Evolutionary conservation across 352 stramenopile species (phyloP).

Genomic region (Globisporangium spinosum): DNA sequence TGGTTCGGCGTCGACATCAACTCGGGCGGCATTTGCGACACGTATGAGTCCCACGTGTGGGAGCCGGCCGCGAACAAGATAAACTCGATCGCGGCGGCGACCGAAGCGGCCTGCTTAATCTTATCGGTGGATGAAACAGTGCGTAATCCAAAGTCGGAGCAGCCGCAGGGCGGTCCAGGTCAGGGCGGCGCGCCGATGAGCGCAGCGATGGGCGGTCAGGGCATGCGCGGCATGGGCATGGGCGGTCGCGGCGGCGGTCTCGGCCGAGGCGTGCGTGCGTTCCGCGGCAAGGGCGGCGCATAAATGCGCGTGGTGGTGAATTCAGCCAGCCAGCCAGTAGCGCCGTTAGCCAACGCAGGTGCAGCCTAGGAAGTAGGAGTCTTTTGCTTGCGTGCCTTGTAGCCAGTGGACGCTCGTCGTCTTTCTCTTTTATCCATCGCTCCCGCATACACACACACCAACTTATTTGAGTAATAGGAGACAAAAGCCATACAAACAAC

Average conservation of each 20-base stretch:
- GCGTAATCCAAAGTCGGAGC: conserved; percentile 96
- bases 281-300: conserved; percentile 76
- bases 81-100: conserved; percentile 95
- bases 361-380: background rate
- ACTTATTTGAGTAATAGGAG: conserved; percentile 15
- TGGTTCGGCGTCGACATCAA: conserved; percentile 99
- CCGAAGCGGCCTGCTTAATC: conserved; percentile 97
- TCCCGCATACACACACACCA: conserved; percentile 1
- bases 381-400: background rate
- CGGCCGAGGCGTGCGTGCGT: conserved; percentile 73
- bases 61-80: conserved; percentile 99
- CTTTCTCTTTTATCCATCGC: background rate
- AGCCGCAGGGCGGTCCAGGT: conserved; percentile 71
- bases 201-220: conserved; percentile 88
- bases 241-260: conserved; percentile 66
- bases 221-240: conserved; percentile 89
- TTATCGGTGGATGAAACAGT: conserved; percentile 99
- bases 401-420: background rate
- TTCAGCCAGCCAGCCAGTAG: conserved; percentile 1
- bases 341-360: background rate
- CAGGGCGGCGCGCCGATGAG: conserved; percentile 73
- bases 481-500: conserved; percentile 6
- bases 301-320: conserved; percentile 26
- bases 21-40: conserved; percentile 97
- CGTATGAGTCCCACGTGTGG: conserved; percentile 96